Base-by-base conservation (phyloP, 305 asterid species). In the Rubia tinctorum region DNA sequence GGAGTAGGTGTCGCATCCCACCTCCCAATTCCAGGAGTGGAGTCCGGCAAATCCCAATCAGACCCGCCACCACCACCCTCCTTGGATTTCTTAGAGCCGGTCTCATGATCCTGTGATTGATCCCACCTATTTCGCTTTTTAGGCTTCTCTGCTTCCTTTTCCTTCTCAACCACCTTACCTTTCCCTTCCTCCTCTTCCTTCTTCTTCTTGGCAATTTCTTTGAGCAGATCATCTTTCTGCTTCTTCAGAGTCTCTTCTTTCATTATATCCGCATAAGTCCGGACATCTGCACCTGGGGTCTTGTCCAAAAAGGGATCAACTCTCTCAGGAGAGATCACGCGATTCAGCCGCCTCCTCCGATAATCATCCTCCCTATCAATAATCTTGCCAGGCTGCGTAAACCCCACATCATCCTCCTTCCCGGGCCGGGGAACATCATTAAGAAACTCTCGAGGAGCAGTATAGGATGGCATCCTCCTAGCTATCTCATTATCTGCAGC, bases 101-200 rank as follows among this genome's bases (percentile, higher is more conserved):
- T 51, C 59, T 51, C 59, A 0, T 51, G 20, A 80, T 91, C 98
- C 84, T 91, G 96, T 5, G 93, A 84, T 82, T 88, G 79, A 75
- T 91, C 97, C 98, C 98, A 94, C 82, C 98, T 90, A 77, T 93
- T 94, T 87, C 98, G 84, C 90, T 91, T 94, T 86, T 94, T 94
- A 15, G 97, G 92, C 81, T 88, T 91, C 73, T 70, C 83, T 7
- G 68, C 63, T 37, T 87, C 95, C 78, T 83, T 88, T 20, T 83
- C 90, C 77, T 81, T 77, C 27, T 61, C 81, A 11, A 37, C 84
- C 14, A 55, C 83, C 82, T 84, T 85, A 15, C 62, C 72, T 51
- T 18, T 51, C 20, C 59, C 59, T 51, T 88, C 96, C 83, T 85
- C 96, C 66, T 85, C 92, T 78, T 93, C 96, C 78, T 87, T 90